Evolutionary conservation across 2,329 filamentous ascomycete genomes (phyloP).

Genomic region (Calonectria naviculata): DNA sequence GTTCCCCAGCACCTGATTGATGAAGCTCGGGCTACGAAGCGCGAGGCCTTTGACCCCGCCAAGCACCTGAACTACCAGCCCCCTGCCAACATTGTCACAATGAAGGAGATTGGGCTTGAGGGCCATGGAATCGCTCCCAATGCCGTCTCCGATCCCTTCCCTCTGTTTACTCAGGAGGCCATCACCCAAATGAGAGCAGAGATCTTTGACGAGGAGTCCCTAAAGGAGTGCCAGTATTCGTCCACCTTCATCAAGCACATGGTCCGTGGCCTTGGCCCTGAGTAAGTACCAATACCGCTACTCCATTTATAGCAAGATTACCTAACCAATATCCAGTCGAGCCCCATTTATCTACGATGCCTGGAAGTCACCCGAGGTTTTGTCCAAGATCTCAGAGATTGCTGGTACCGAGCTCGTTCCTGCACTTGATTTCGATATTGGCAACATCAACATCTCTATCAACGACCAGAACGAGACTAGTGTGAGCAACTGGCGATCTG

Average conservation of each 20-base stretch:
- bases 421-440: conserved; percentile 64
- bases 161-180: conserved; percentile 70
- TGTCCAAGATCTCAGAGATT: conserved; percentile 60
- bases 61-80: conserved; percentile 65
- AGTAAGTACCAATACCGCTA: neutral
- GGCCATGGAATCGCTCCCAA: conserved; percentile 68
- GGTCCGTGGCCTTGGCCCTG: conserved; percentile 56
- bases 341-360: conserved; percentile 29
- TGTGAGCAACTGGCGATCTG: conserved; percentile 32
- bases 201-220: conserved; percentile 66
- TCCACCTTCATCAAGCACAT: conserved; percentile 59
- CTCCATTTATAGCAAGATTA: neutral
- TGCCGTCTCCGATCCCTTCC: conserved; percentile 73
- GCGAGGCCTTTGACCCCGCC: conserved; percentile 58
- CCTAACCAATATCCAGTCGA: conserved; percentile 44
- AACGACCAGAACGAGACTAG: conserved; percentile 44
- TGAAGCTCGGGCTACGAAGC: conserved; percentile 23
- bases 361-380: conserved; percentile 55
- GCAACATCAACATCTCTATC: conserved; percentile 63
- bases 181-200: conserved; percentile 71
- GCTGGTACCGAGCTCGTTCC: conserved; percentile 66
- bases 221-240: conserved; percentile 65
- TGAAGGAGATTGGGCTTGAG: conserved; percentile 70
- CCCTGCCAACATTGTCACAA: conserved; percentile 63
- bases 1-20: conserved; percentile 35